Percentiles rank a stretch among this genome's conserved stretches.
Conservation (phyloP, 2,329 filamentous ascomycete genomes). For the Pseudocercospora eumusae region DNA sequence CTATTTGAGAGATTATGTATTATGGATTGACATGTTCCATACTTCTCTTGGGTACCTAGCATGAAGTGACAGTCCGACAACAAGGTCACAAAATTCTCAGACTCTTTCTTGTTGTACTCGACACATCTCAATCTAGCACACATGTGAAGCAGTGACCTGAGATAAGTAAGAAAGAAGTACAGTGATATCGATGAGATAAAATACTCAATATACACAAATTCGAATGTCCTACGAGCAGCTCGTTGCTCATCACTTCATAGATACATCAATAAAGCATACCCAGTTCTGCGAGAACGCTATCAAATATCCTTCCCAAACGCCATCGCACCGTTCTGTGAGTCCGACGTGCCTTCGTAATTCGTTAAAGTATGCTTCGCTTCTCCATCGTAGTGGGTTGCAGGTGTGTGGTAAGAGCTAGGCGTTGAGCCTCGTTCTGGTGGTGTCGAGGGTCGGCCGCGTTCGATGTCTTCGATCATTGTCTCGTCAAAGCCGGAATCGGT, state of each 20-base stretch:
- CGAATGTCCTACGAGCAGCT: background rate
- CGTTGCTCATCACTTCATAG: background rate
- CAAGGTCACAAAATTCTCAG: too few species aligned
- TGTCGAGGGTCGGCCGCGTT: constrained; percentile 13
- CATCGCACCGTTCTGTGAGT: constrained; percentile 17
- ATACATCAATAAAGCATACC: background rate
- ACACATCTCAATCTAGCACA: too few species aligned
- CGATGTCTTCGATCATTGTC: constrained; percentile 53
- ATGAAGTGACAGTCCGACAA: too few species aligned
- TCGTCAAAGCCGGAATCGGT: constrained; percentile 45
- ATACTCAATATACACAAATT: background rate
- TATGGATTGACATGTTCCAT: too few species aligned
- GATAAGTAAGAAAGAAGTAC: too few species aligned
- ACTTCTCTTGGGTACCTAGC: too few species aligned
- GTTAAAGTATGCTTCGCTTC: constrained; percentile 12
- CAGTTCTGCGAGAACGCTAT: constrained; percentile 6
- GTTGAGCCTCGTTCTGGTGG: constrained; percentile 9
- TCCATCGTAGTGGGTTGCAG: constrained; percentile 9
- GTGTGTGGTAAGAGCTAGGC: constrained; percentile 14
- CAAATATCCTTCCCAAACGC: constrained; percentile 5
- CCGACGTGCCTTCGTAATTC: constrained; percentile 27
- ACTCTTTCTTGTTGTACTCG: too few species aligned
- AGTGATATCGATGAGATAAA: background rate
- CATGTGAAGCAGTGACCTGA: too few species aligned
- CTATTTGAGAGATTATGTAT: too few species aligned